Conservation (phyloP, 192 early-diverging fungal species). For the Chytriomyces confervae region DNA sequence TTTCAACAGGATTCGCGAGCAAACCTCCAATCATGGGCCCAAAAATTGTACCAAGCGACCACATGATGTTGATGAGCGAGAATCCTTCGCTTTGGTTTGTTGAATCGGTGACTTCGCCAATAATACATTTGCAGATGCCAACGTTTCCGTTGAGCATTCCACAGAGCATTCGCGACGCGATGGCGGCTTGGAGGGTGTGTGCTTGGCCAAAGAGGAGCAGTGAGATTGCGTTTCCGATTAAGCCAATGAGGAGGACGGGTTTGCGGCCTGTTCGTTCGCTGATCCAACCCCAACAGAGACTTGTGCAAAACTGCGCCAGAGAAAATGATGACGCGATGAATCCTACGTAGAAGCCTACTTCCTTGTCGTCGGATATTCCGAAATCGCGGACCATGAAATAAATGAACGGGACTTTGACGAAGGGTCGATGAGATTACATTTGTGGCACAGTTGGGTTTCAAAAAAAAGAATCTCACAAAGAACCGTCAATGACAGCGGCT, state of each 20-base stretch:
- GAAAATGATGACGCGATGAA: slow-evolving; percentile 71
- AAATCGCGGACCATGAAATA: slow-evolving; percentile 81
- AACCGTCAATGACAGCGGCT: slow-evolving; percentile 19
- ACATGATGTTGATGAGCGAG: slow-evolving; percentile 63
- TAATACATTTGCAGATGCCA: slow-evolving; percentile 77
- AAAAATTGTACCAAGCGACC: slow-evolving; percentile 19
- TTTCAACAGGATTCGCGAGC: slow-evolving; percentile 74
- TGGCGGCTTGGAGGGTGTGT: slow-evolving; percentile 29
- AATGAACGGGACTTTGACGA: slow-evolving; percentile 69
- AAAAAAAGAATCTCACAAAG: slow-evolving; percentile 6
- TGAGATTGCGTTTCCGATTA: slow-evolving; percentile 74
- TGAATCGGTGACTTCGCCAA: slow-evolving; percentile 86
- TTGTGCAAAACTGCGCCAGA: slow-evolving; percentile 70
- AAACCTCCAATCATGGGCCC: slow-evolving; percentile 82
- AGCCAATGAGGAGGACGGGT: slow-evolving; percentile 76
- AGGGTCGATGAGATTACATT: no score
- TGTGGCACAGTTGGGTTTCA: slow-evolving; percentile 56
- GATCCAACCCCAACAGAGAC: slow-evolving; percentile 50
- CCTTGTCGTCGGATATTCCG: slow-evolving; percentile 52
- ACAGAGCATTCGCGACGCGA: slow-evolving; percentile 55
- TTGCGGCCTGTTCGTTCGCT: slow-evolving; percentile 80
- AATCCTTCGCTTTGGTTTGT: slow-evolving; percentile 78
- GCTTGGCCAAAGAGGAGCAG: slow-evolving; percentile 72
- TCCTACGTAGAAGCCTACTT: slow-evolving; percentile 81
- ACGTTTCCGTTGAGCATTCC: slow-evolving; percentile 70